A percentile compares a stretch with the other conserved stretches of the same genome.
phyloP scores from a whole-genome alignment of 768 basidiomycete species.

The Filobasidium floriforme region DNA sequence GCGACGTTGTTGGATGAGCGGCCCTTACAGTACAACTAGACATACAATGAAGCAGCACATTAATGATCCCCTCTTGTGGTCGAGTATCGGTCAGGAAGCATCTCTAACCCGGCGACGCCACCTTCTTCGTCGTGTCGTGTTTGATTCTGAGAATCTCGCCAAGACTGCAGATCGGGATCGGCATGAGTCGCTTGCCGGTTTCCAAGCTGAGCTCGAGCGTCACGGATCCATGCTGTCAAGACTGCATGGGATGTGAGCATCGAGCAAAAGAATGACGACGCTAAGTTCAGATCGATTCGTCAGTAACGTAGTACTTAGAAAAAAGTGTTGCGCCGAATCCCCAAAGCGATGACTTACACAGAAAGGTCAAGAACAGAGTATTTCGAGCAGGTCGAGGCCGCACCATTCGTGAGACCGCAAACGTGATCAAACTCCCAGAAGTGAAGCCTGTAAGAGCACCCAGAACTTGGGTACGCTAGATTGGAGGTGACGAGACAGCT shows the following conservation, averaged over 20 bases:
- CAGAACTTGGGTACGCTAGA: not conserved
- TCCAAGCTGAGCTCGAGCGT: not conserved
- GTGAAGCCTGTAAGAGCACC: not conserved
- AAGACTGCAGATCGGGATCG: conserved; percentile 4
- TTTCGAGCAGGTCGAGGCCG: not conserved
- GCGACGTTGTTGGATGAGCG: too few species aligned
- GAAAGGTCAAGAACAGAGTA: conserved; percentile 2
- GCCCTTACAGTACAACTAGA: too few species aligned
- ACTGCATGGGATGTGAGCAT: not conserved
- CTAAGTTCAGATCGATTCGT: not conserved
- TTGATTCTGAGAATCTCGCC: not conserved
- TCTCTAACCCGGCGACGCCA: not conserved
- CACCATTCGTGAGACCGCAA: not conserved
- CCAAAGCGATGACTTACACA: not conserved
- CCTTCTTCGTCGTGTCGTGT: not conserved
- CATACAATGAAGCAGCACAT: too few species aligned
- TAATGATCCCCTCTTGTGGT: conserved; percentile 7
- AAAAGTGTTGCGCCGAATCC: not conserved
- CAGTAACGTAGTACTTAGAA: not conserved
- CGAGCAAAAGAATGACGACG: not conserved
- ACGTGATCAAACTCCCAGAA: not conserved
- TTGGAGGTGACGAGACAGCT: not conserved
- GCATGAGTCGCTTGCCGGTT: not conserved
- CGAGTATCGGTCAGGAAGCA: not conserved
- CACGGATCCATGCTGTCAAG: not conserved